phyloP scores from a whole-genome alignment of 192 early-diverging fungal species.

The Coemansia sp. region DNA sequence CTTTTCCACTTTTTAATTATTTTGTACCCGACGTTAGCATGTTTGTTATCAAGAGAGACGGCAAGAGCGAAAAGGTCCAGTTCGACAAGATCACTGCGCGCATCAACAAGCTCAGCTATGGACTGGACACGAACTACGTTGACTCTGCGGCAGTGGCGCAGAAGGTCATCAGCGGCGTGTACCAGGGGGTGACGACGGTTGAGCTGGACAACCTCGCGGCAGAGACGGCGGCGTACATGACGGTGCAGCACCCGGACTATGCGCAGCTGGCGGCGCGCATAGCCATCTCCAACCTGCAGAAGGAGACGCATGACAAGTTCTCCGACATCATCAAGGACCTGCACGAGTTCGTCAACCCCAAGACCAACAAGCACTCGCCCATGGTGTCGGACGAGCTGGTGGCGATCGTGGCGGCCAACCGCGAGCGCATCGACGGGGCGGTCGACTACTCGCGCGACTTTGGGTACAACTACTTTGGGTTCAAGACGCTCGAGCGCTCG shows the following conservation, averaged over 20 bases:
- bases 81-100: slow-evolving; percentile 95
- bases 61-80: slow-evolving; percentile 87
- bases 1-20: no score
- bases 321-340: slow-evolving; percentile 84
- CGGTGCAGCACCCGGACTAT: slow-evolving; percentile 93
- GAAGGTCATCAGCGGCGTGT: slow-evolving; percentile 94
- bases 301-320: slow-evolving; percentile 78
- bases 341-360: slow-evolving; percentile 85
- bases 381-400: slow-evolving; percentile 87
- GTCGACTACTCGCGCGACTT: slow-evolving; percentile 98
- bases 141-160: slow-evolving; percentile 86
- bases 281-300: slow-evolving; percentile 91
- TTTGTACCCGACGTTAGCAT: slow-evolving; percentile 4
- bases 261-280: slow-evolving; percentile 94
- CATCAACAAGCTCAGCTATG: slow-evolving; percentile 92
- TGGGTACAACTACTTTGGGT: slow-evolving; percentile 98
- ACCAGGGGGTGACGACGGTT: slow-evolving; percentile 94
- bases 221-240: slow-evolving; percentile 86
- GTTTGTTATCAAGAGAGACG: slow-evolving; percentile 62
- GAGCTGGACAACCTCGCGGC: slow-evolving; percentile 97
- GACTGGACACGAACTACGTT: slow-evolving; percentile 88
- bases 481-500: slow-evolving; percentile 97
- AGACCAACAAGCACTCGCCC: slow-evolving; percentile 78
- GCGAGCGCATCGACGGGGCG: slow-evolving; percentile 86
- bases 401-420: slow-evolving; percentile 64